Evolutionary conservation across 176 grass and related monocot genomes (phyloP).

Genomic region (Carex scoparia): DNA sequence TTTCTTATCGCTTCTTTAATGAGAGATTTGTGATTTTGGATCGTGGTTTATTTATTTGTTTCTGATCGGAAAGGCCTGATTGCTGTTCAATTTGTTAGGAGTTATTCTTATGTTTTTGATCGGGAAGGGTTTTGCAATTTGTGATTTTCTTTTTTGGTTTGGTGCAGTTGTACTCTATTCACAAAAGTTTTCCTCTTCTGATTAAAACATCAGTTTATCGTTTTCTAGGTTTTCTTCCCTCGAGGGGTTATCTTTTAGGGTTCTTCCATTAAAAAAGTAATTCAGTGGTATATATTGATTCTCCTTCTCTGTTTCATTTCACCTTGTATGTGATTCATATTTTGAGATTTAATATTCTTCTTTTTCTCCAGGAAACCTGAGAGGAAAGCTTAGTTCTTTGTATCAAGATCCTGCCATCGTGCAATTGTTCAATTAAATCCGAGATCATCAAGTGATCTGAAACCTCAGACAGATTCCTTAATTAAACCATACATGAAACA

Average conservation of each 20-base stretch:
- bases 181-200: conserved; percentile 3
- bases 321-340: conserved; percentile 10
- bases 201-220: background rate
- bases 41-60: background rate
- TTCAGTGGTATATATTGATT: background rate
- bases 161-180: background rate
- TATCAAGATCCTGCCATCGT: background rate
- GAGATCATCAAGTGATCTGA: background rate
- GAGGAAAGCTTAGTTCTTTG: background rate
- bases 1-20: background rate
- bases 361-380: background rate
- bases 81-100: background rate
- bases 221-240: background rate
- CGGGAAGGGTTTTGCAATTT: background rate
- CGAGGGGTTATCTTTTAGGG: background rate
- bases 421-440: background rate
- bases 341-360: conserved; percentile 4
- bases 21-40: conserved; percentile 3
- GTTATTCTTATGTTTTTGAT: background rate
- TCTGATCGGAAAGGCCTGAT: background rate
- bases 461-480: background rate
- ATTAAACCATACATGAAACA: conserved; percentile 5
- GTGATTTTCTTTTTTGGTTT: background rate
- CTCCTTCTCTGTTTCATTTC: background rate
- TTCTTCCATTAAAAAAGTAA: background rate